Evolutionary conservation across 2,329 filamentous ascomycete genomes (phyloP).

Genomic region (Aciculosporium take): DNA sequence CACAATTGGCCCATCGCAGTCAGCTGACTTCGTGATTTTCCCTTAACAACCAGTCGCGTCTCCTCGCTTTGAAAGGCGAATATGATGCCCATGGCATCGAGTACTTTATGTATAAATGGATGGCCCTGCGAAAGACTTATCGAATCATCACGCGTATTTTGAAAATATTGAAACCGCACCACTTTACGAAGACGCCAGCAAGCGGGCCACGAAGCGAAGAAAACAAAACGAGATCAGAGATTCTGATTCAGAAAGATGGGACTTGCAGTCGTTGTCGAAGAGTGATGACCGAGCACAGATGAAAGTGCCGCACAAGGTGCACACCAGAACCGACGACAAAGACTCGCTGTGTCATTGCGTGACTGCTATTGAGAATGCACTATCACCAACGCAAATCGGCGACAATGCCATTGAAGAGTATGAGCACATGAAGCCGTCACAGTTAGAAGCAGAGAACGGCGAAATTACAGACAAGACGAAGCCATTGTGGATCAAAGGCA

Average conservation of each 20-base stretch:
- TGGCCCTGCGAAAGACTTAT: slow-evolving; percentile 20
- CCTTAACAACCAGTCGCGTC: slow-evolving; percentile 4
- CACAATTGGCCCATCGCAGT: slow-evolving; percentile 8
- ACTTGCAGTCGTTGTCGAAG: slow-evolving; percentile 10
- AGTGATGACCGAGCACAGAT: slow-evolving; percentile 4
- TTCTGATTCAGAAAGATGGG: slow-evolving; percentile 12
- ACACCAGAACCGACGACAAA: slow-evolving; percentile 6
- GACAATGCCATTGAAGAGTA: slow-evolving; percentile 67
- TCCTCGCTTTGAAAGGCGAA: neutral
- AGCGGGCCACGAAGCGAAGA: slow-evolving; percentile 18
- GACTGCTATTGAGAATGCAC: slow-evolving; percentile 33
- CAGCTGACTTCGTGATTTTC: slow-evolving; percentile 26
- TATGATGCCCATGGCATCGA: slow-evolving; percentile 1
- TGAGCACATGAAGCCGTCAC: slow-evolving; percentile 51
- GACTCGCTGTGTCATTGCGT: slow-evolving; percentile 8
- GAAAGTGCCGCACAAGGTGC: neutral
- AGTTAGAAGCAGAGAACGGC: slow-evolving; percentile 22
- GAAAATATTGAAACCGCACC: slow-evolving; percentile 1
- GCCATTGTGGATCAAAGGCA: slow-evolving; percentile 52
- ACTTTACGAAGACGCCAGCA: slow-evolving; percentile 5
- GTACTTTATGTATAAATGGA: no score
- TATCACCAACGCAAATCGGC: slow-evolving; percentile 53
- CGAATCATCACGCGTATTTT: slow-evolving; percentile 10
- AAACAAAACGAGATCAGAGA: slow-evolving; percentile 15
- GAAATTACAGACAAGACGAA: slow-evolving; percentile 26